phyloP scores from a whole-genome alignment of 2,329 filamentous ascomycete species.

The Aspergillus aculeatinus region DNA sequence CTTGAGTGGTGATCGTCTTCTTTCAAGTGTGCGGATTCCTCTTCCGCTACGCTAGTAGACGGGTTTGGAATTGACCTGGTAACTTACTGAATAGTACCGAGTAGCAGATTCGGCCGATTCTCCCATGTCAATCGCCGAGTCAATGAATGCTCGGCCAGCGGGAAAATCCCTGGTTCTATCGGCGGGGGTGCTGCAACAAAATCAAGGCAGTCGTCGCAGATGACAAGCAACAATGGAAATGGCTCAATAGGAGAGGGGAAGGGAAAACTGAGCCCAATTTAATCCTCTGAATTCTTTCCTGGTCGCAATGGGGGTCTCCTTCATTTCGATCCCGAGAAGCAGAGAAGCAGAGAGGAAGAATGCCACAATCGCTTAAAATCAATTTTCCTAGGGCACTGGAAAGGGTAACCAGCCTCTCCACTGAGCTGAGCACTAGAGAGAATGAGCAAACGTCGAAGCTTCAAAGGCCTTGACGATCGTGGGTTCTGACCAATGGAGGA shows the following conservation, averaged over 20 bases:
- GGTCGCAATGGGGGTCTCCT: background rate
- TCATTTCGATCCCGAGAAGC: too few relatives aligned
- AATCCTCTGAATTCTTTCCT: background rate
- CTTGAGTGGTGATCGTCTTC: background rate
- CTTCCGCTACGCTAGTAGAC: background rate
- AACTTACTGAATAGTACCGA: too few relatives aligned
- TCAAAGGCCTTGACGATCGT: background rate
- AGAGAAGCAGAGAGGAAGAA: too few relatives aligned
- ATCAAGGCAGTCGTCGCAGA: background rate
- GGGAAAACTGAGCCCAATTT: background rate
- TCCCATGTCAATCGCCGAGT: background rate
- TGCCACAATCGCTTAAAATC: too few relatives aligned
- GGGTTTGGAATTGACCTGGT: background rate
- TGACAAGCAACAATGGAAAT: background rate
- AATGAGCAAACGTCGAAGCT: background rate
- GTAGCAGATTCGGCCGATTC: background rate
- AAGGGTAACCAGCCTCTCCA: too few relatives aligned
- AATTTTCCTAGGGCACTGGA: too few relatives aligned
- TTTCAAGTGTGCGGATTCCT: background rate
- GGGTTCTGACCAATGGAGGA: background rate
- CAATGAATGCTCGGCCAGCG: background rate
- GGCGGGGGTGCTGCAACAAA: background rate
- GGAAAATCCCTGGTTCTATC: background rate
- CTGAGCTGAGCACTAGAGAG: background rate
- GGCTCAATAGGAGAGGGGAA: background rate